phyloP scores from a whole-genome alignment of 345 rosid genomes.

The Gossypium bickii region DNA sequence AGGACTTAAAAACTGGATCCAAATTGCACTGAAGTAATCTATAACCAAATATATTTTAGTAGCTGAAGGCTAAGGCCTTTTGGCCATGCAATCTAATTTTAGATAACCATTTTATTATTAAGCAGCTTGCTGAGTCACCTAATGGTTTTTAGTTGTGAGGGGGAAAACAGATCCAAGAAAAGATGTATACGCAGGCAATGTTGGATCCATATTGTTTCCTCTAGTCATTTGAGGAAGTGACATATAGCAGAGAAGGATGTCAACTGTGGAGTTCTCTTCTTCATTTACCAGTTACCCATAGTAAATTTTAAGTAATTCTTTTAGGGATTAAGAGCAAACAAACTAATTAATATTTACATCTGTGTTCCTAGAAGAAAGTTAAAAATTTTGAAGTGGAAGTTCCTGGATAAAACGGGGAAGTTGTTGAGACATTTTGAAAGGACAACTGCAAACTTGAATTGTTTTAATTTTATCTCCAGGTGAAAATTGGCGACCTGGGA shows the following conservation, averaged over 20 bases:
- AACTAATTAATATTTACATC: background rate
- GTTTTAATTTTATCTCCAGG: conserved; percentile 25
- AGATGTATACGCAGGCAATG: background rate
- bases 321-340: background rate
- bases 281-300: background rate
- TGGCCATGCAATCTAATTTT: background rate
- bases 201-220: background rate
- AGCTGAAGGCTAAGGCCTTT: background rate
- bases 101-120: background rate
- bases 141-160: background rate
- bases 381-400: background rate
- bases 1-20: background rate
- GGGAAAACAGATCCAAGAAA: background rate
- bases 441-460: conserved; percentile 3
- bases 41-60: background rate
- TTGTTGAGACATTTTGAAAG: background rate
- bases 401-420: background rate
- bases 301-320: background rate
- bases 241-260: background rate
- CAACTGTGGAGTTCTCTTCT: background rate
- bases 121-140: conserved; percentile 3
- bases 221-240: background rate
- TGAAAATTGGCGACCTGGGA: conserved; percentile 75
- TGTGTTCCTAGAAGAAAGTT: background rate
- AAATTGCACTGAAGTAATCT: background rate